phyloP scores from a whole-genome alignment of 768 basidiomycete genomes.

The Podaxis sp. region DNA sequence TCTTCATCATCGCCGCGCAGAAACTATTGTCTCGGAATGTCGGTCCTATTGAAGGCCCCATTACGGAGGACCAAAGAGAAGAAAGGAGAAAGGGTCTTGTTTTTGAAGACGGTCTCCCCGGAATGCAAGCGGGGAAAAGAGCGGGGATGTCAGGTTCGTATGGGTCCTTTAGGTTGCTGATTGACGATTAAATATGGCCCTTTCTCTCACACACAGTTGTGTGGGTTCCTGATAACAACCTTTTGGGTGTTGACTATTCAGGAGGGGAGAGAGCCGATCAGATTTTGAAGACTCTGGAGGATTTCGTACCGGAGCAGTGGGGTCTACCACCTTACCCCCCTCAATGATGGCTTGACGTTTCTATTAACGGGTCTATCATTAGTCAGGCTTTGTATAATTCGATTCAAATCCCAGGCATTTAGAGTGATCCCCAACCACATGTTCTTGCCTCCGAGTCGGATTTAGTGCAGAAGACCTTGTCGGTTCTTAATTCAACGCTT shows the following conservation, averaged over 20 bases:
- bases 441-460: constrained; percentile 5
- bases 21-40: constrained; percentile 55
- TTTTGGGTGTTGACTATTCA: constrained; percentile 49
- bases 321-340: constrained; percentile 68
- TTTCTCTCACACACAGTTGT: constrained; percentile 47
- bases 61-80: constrained; percentile 31
- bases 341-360: constrained; percentile 2
- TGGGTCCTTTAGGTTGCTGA: not conserved
- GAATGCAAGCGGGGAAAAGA: constrained; percentile 76
- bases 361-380: not conserved
- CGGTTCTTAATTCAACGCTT: not conserved
- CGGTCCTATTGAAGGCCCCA: constrained; percentile 40
- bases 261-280: constrained; percentile 57
- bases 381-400: not conserved
- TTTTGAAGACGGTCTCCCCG: constrained; percentile 79
- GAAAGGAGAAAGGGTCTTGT: constrained; percentile 69
- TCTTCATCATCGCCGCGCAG: constrained; percentile 74
- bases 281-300: constrained; percentile 58
- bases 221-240: constrained; percentile 80
- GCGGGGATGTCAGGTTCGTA: constrained; percentile 82
- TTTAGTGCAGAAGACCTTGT: not conserved
- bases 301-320: constrained; percentile 82
- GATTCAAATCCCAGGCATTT: not conserved
- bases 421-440: not conserved
- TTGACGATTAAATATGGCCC: constrained; percentile 2